phyloP scores from a whole-genome alignment of 164 flowering plant genomes.

The Piper betle region DNA sequence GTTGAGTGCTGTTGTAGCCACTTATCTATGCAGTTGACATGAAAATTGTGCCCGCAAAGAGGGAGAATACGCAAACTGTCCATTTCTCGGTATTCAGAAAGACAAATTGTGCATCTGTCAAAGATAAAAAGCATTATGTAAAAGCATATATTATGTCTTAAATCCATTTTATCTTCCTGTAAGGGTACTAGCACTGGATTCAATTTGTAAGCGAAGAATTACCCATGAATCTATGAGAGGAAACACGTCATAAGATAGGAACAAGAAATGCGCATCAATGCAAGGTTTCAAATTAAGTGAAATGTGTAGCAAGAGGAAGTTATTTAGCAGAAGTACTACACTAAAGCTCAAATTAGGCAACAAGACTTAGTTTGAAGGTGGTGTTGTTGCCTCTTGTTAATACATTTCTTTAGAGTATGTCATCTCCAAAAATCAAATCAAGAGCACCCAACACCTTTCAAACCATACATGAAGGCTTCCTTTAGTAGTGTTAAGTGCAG shows the following conservation, averaged over 20 bases:
- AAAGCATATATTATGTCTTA: background rate
- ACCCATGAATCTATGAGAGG: background rate
- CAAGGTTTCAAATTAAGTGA: background rate
- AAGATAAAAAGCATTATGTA: background rate
- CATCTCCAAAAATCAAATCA: no score
- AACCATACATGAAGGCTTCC: no score
- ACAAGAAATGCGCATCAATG: background rate
- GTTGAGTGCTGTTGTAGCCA: constrained; percentile 91
- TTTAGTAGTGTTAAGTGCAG: no score
- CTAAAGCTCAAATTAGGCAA: no score
- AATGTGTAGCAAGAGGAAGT: background rate
- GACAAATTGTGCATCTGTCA: constrained; percentile 82
- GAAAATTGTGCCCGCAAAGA: constrained; percentile 80
- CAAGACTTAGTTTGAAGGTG: no score
- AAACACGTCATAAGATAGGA: background rate
- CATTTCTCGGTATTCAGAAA: constrained; percentile 58
- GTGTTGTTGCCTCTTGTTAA: no score
- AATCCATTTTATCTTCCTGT: background rate
- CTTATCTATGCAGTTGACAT: constrained; percentile 73
- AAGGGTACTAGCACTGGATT: background rate
- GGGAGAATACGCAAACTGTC: constrained; percentile 79
- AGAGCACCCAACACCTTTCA: no score
- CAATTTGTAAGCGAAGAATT: background rate
- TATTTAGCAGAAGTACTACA: background rate
- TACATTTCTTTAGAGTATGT: no score